Base-by-base conservation (phyloP, 495 filamentous ascomycete species). In the Penicillium macrosclerotiorum region DNA sequence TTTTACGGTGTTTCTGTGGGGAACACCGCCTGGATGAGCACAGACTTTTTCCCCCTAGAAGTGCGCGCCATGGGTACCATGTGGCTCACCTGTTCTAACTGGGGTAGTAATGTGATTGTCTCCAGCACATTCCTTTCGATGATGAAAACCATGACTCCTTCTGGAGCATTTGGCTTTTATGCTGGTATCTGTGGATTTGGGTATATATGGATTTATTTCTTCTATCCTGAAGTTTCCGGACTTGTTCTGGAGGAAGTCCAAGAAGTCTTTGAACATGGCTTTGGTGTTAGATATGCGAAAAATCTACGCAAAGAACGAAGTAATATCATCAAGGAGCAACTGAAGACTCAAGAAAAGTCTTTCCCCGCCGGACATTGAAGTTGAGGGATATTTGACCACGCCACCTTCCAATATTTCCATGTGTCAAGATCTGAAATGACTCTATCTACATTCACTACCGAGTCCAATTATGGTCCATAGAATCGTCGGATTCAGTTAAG, bases 31-130 rank as follows among this genome's bases (percentile, higher is more conserved):
- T 78, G 76, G 75, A 62, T 77, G 47, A 59, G 60, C 30, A 63
- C 66, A n/a, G 76, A 79, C 36, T 73, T 78, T 54, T 74, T 74
- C 46, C 73, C 76, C 17, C 62, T 77, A 44, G 74, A 78, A 53
- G 72, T 78, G 3, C 67, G 76, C 23, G 75, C 76, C 11, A 63
- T 74, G 50, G 74, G 76, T 1, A 78, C 75, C 1, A 78, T 78
- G 75, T 66, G 73, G 63, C 45, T 74, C 19, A 78, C 74, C 12
- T 68, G 69, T 42, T 71, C 68, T 8, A 70, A 65, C 58, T 79
- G 74, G 75, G 73, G 65, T 8, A 64, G 59, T 47, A 78, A 79
- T 52, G 67, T 79, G 45, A 76, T 79, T 48, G 62, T 79, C 19
- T 67, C 74, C 18, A 75, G 71, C 24, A 76, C 73, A 1, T 79